Percentiles rank a stretch among this genome's conserved stretches.
Conservation (phyloP, 345 rosid genomes). For the Corymbia maculata region DNA sequence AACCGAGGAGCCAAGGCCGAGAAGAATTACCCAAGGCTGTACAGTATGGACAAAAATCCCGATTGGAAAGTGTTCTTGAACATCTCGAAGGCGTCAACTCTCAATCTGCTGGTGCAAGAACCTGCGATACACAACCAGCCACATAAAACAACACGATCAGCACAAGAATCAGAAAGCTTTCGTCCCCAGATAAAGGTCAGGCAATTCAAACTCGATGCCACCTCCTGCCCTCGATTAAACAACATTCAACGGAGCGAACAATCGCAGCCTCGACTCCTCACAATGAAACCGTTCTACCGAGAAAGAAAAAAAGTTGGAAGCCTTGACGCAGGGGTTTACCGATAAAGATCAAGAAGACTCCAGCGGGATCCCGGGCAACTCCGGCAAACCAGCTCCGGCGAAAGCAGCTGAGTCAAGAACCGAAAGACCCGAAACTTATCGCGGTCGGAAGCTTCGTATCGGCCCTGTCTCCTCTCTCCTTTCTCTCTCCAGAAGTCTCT, state of each 20-base stretch:
- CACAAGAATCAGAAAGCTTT: background rate
- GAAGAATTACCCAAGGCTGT: constrained; percentile 53
- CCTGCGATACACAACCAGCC: background rate
- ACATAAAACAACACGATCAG: background rate
- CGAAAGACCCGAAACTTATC: background rate
- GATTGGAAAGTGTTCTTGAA: constrained; percentile 81
- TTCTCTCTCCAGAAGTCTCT: background rate
- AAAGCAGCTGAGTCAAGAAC: background rate
- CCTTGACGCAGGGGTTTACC: background rate
- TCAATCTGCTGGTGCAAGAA: background rate
- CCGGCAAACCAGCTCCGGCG: background rate
- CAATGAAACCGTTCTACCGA: background rate
- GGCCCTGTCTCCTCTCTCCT: background rate
- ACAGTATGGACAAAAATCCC: constrained; percentile 65
- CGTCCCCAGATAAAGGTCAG: background rate
- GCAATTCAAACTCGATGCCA: background rate
- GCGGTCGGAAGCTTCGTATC: background rate
- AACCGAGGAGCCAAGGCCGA: background rate
- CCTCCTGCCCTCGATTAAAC: background rate
- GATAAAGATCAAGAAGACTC: background rate
- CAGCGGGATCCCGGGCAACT: background rate
- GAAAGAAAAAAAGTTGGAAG: background rate
- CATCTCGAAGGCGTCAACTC: constrained; percentile 11
- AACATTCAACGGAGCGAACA: background rate
- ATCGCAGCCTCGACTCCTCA: background rate